Evolutionary conservation across 768 basidiomycete species (phyloP).

Genomic region (Daedalea quercina): DNA sequence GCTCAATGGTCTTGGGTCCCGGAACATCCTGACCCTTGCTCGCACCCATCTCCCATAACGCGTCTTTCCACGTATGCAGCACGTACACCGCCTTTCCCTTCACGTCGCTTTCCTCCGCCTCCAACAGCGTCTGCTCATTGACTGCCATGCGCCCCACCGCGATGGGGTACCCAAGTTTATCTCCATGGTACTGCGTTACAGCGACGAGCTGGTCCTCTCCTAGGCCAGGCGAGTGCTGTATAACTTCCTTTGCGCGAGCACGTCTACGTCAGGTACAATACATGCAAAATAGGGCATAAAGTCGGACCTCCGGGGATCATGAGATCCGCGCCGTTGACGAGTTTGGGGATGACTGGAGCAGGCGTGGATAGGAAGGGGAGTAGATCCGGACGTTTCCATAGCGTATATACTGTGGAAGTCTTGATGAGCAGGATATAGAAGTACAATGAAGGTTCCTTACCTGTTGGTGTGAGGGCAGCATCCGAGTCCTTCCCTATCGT

Average conservation of each 20-base stretch:
- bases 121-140: constrained; percentile 36
- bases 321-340: constrained; percentile 77
- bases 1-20: constrained; percentile 16
- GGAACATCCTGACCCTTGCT: constrained; percentile 49
- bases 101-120: constrained; percentile 28
- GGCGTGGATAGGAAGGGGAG: constrained; percentile 72
- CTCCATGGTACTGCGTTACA: constrained; percentile 44
- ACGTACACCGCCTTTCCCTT: constrained; percentile 78
- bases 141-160: constrained; percentile 72
- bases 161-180: constrained; percentile 47
- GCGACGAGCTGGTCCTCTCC: constrained; percentile 50
- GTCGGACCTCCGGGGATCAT: constrained; percentile 81
- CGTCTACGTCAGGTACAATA: constrained; percentile 2
- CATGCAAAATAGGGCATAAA: neutral
- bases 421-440: neutral
- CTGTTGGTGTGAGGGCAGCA: constrained; percentile 71
- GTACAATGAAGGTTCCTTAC: constrained; percentile 17
- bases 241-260: constrained; percentile 41
- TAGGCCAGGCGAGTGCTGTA: constrained; percentile 42
- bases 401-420: constrained; percentile 49
- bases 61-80: constrained; percentile 72
- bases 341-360: constrained; percentile 58
- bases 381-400: constrained; percentile 69
- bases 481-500: constrained; percentile 57
- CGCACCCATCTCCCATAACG: constrained; percentile 65